These are phyloP conservation scores for Gossypium longicalyx DNA, from an alignment of 345 rosid species.

Conservation along the genomic window DNA sequence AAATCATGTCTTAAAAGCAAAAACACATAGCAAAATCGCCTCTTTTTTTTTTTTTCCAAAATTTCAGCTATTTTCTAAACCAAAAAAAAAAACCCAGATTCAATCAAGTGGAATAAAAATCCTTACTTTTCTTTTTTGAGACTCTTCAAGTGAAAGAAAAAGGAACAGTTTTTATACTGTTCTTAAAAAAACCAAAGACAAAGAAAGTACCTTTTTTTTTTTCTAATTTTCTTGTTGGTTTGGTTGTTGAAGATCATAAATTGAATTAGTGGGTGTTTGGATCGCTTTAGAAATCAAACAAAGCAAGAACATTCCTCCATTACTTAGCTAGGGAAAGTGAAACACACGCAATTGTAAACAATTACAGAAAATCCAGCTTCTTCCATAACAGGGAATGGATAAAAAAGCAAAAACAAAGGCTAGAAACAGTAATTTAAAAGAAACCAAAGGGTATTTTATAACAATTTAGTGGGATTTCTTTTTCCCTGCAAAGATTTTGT, in stretches of 20 bases:
- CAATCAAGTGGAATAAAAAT: background rate
- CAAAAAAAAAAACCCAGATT: background rate
- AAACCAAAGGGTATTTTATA: background rate
- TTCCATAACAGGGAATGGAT: background rate
- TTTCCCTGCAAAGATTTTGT: background rate
- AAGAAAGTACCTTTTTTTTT: background rate
- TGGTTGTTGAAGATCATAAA: constrained; percentile 15
- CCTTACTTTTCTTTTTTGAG: background rate
- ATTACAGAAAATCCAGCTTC: background rate
- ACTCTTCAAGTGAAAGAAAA: background rate
- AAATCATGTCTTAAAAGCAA: background rate
- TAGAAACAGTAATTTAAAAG: background rate
- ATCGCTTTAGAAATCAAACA: constrained; percentile 26
- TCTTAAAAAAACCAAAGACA: background rate
- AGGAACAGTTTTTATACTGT: background rate
- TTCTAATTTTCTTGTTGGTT: background rate
- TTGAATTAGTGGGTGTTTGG: constrained; percentile 25
- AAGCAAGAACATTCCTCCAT: constrained; percentile 26
- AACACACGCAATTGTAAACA: constrained; percentile 15
- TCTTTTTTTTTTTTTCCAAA: background rate
- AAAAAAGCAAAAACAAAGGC: background rate
- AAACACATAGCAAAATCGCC: background rate
- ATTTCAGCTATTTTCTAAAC: background rate
- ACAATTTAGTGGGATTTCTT: background rate
- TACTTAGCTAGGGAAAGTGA: constrained; percentile 19